Base-by-base conservation (phyloP, 768 basidiomycete genomes). In the Mycena indigotica region DNA sequence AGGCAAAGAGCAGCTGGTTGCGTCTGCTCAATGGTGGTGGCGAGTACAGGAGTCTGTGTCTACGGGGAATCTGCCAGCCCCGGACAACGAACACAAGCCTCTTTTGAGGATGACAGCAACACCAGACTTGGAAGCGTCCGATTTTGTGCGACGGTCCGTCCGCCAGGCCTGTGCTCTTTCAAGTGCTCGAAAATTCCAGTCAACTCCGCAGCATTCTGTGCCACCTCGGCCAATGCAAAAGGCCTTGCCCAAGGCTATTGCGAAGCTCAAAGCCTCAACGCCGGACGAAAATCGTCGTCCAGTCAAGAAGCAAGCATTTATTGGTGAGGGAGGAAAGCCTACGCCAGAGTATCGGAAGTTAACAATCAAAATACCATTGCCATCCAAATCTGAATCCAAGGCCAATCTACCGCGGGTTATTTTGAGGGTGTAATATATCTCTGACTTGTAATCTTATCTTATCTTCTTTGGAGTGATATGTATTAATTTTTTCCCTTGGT, bases 281-380 rank as follows among this genome's bases (percentile, higher is more conserved):
- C 44, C 21, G 25, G 30, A 24, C 28, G 23, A 23, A 28, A 25
- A 4, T 1, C 3, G 17, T 3, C 46, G 32, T 3, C 49, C 51
- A 4, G 51, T 51, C 5, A 60, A 60, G 38, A 56, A 53, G 17
- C 21, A 48, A 16, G 50, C 50, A 10, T 49, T 60, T 25, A 29
- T 24, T 2, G 50, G 35, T 2, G 53, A 53, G 21, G 21, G 19
- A 19, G 45, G 21, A 3, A 53, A 52, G 28, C 59, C 58, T 12
- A 40, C 21, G 28, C 2, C 46, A 17, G 24, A n/a, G 19, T 48
- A 19, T 23, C 8, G 13, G 2, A 23, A 46, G 26, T 19, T 46
- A 21, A 1, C 29, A 28, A 29, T 30, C 30, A 24, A 25, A 15
- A 4, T 28, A 10, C 3, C n/a, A n/a, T 28, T 5, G 23, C 46